Base-by-base conservation (phyloP, 2,329 filamentous ascomycete species). In the Apiospora koreana region DNA sequence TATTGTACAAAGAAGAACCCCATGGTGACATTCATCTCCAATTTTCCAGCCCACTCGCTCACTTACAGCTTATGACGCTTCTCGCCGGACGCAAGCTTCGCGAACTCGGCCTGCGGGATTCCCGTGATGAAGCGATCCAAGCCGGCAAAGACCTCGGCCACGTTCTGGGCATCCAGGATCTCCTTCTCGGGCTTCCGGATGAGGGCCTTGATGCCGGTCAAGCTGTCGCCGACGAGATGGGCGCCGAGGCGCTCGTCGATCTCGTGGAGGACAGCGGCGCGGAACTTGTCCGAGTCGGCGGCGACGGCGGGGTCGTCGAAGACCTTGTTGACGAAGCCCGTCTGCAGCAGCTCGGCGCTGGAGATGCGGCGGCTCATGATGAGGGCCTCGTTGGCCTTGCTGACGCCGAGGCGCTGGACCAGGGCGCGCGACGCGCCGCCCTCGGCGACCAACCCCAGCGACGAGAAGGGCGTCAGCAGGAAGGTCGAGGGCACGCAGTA, bases 51-150 rank as follows among this genome's bases (percentile, higher is more conserved):
- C 70, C 31, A 18, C 6, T 54, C 1, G 4, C 25, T 54, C 6
- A 4, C 28, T 58, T 12, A 97, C 80, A 98, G 83, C 85, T 98
- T 98, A 83, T 99, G 96, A 79, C 91, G 94, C 89, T 98, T 98
- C 86, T 96, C 89, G 16, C 95, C 94, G 72, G 86, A 90, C 1
- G 94, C 94, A 79, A 98, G 84, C 86, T 93, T 95, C 77, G 87
- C 84, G 79, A 98, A 98, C 85, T 98, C 94, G 80, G 92, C 88
- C 85, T 98, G 94, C 25, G 96, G 96, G 58, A 94, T 86, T 0
- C 94, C 94, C 72, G 83, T 88, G 74, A 93, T 80, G 78, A 98
- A 98, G 71, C 94, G 85, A 72, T 95, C 91, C 78, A 98, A 79
- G 0, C 95, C 95, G 2, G 89, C 92, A 84, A 97, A 95, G 1